Conservation (phyloP, 345 rosid species). For the Salix brachista region DNA sequence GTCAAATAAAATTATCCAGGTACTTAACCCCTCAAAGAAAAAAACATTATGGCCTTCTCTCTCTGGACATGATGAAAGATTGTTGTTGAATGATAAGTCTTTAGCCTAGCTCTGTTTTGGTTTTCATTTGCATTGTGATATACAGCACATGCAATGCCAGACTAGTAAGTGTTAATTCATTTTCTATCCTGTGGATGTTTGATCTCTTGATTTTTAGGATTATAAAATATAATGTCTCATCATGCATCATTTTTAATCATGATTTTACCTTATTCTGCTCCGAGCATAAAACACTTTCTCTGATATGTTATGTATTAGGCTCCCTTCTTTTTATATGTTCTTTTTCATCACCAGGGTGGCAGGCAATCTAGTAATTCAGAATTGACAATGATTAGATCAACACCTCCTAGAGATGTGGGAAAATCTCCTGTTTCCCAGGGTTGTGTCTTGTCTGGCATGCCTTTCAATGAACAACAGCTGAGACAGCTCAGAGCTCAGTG, state of each 20-base stretch:
- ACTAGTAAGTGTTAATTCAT: neutral
- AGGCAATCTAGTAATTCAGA: conserved; percentile 44
- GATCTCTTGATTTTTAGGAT: neutral
- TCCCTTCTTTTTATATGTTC: neutral
- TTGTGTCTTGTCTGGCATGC: conserved; percentile 44
- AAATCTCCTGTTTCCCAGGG: conserved; percentile 52
- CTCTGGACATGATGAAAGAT: neutral
- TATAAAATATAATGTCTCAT: conserved; percentile 10
- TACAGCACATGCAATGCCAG: neutral
- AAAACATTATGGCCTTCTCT: neutral
- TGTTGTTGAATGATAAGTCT: neutral
- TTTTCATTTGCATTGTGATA: neutral
- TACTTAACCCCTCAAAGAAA: conserved; percentile 4
- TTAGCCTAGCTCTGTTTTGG: neutral
- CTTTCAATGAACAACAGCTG: conserved; percentile 83
- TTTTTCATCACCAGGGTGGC: conserved; percentile 41
- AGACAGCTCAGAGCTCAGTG: conserved; percentile 96
- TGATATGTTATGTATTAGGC: neutral
- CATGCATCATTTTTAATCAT: conserved; percentile 3
- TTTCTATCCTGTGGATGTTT: neutral
- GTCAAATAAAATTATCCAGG: conserved; percentile 50
- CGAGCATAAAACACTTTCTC: neutral
- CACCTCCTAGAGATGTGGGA: conserved; percentile 58
- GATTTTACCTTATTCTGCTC: neutral
- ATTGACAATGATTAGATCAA: conserved; percentile 41